A percentile compares a stretch with the other conserved stretches of the same genome.
phyloP scores from a whole-genome alignment of 108 stramenopile species.

The Mediolabrus comicus region DNA sequence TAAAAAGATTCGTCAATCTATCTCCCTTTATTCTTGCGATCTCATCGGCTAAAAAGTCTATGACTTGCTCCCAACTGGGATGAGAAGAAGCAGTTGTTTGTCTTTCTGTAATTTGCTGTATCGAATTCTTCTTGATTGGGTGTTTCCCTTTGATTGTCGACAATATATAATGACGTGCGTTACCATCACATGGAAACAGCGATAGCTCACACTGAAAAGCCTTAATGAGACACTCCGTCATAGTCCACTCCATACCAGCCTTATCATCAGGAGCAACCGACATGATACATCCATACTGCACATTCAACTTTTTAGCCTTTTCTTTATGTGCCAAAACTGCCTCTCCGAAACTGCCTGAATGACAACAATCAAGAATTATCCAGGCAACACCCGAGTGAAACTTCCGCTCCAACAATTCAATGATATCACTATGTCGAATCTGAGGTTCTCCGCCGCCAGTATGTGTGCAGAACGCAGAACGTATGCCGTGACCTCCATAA shows the following conservation, averaged over 20 bases:
- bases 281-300: constrained; percentile 41
- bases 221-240: constrained; percentile 35
- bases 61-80: constrained; percentile 38
- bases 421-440: constrained; percentile 27
- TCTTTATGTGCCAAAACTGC: constrained; percentile 22
- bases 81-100: background rate
- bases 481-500: constrained; percentile 43
- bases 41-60: constrained; percentile 47
- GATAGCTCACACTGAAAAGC: constrained; percentile 32
- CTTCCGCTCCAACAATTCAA: constrained; percentile 25
- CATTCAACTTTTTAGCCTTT: constrained; percentile 17
- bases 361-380: constrained; percentile 39
- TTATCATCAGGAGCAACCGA: constrained; percentile 20
- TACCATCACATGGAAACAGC: background rate
- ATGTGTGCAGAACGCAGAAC: constrained; percentile 18
- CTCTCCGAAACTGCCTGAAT: constrained; percentile 40
- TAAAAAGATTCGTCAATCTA: constrained; percentile 34
- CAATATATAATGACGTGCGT: constrained; percentile 3
- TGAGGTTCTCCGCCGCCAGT: constrained; percentile 17
- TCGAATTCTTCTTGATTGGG: constrained; percentile 6
- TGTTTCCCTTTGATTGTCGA: constrained; percentile 27
- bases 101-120: background rate
- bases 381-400: constrained; percentile 30
- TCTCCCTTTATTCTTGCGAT: constrained; percentile 39
- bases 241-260: constrained; percentile 44